Base-by-base conservation (phyloP, 257 asterid genomes). In the Petrea volubilis region DNA sequence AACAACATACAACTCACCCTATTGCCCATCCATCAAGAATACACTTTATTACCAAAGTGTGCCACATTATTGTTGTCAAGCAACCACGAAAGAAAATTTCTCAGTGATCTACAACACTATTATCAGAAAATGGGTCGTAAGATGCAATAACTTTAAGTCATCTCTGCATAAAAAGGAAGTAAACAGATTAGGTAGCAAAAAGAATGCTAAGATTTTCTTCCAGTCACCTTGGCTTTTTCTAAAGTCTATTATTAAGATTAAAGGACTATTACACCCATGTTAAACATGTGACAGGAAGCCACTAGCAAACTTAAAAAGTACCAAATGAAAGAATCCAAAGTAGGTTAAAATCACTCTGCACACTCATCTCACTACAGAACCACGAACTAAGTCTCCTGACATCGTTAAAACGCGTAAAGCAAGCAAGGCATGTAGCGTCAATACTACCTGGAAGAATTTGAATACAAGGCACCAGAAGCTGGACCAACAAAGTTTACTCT, bases 401-500 rank as follows among this genome's bases (percentile, higher is more conserved):
- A n/a, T n/a, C n/a, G n/a, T n/a, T n/a, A n/a, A n/a, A n/a, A n/a
- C n/a, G n/a, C n/a, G n/a, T n/a, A n/a, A n/a, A n/a, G n/a, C n/a
- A n/a, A n/a, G n/a, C n/a, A n/a, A n/a, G n/a, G n/a, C n/a, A n/a
- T n/a, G n/a, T n/a, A 64, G 75, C 34, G 5, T 59, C 74, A 60
- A 47, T 24, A 58, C 40, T 82, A 90, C 97, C 97, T 86, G 74
- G 87, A 36, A 61, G 87, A 74, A 70, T 74, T 70, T 60, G 91
- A 53, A 81, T 81, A 87, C 33, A 81, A 51, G 69, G 81, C 80
- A 73, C 84, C 80, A 71, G 96, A 79, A 78, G 88, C 74, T 80
- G 91, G 64, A 71, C 96, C 90, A 71, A 85, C 60, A 58, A 81
- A 92, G 77, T 89, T 92, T 61, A 92, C 98, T 83, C 84, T 87